phyloP scores from a whole-genome alignment of 2,329 filamentous ascomycete species.

The Lachnellula willkommii region DNA sequence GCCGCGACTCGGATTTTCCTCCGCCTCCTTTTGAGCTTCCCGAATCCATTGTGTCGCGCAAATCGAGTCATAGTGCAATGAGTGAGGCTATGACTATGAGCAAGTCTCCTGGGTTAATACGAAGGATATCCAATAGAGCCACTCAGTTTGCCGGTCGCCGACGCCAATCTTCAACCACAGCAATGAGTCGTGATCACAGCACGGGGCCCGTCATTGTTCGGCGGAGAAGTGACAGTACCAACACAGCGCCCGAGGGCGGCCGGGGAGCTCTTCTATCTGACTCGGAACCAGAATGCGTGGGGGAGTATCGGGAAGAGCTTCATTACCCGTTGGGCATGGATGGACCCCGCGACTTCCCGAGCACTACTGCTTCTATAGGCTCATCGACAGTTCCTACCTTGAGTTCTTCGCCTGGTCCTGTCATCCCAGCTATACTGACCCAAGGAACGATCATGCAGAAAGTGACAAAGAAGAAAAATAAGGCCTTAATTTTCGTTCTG shows the following conservation, averaged over 20 bases:
- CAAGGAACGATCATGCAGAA: slow-evolving; percentile 76
- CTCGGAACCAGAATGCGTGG: slow-evolving; percentile 54
- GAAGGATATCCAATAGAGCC: slow-evolving; percentile 77
- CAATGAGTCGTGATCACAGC: slow-evolving; percentile 77
- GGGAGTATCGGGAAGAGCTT: slow-evolving; percentile 44
- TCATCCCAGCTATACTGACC: slow-evolving; percentile 70
- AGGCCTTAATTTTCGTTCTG: slow-evolving; percentile 65
- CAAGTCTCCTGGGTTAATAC: slow-evolving; percentile 66
- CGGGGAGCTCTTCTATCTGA: slow-evolving; percentile 40
- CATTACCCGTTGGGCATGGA: slow-evolving; percentile 39
- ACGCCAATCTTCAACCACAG: slow-evolving; percentile 70
- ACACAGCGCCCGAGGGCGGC: slow-evolving; percentile 53
- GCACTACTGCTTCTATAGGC: slow-evolving; percentile 43
- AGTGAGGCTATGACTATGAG: slow-evolving; percentile 53
- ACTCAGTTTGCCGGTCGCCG: slow-evolving; percentile 62
- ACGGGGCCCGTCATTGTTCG: slow-evolving; percentile 84
- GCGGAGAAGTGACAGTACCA: slow-evolving; percentile 84
- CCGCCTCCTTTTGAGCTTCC: slow-evolving; percentile 62
- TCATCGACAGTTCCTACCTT: slow-evolving; percentile 39
- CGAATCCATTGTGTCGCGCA: slow-evolving; percentile 60
- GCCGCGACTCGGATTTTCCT: slow-evolving; percentile 47
- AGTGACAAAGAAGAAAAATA: slow-evolving; percentile 77
- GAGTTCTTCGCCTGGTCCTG: slow-evolving; percentile 52
- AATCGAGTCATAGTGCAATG: slow-evolving; percentile 58
- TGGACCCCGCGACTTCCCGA: slow-evolving; percentile 43